Conservation (phyloP, 768 basidiomycete genomes). For the Hericium alpestre region DNA sequence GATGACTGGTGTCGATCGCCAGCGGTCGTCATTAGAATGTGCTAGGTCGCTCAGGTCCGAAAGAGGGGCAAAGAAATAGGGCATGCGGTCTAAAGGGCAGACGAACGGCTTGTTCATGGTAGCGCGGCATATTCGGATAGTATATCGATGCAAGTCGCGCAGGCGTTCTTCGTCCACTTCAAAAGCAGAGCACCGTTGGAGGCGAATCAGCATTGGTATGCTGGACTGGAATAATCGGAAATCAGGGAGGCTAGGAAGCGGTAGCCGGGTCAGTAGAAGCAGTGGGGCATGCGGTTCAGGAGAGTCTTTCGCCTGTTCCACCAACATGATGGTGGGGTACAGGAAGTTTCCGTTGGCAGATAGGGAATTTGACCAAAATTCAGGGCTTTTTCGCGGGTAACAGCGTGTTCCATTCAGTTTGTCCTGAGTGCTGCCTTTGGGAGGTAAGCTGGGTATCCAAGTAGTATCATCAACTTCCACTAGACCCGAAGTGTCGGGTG, state of each 20-base stretch:
- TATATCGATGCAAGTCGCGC: slow-evolving; percentile 46
- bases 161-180: slow-evolving; percentile 35
- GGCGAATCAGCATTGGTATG: slow-evolving; percentile 29
- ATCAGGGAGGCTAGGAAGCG: slow-evolving; percentile 44
- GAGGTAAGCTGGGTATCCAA: neutral
- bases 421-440: neutral
- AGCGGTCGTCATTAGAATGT: slow-evolving; percentile 13
- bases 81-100: slow-evolving; percentile 42
- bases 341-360: slow-evolving; percentile 24
- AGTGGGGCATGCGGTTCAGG: slow-evolving; percentile 43
- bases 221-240: slow-evolving; percentile 57
- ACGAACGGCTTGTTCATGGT: slow-evolving; percentile 58
- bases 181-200: slow-evolving; percentile 40
- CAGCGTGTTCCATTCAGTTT: slow-evolving; percentile 32
- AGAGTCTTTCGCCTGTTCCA: slow-evolving; percentile 11
- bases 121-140: slow-evolving; percentile 49
- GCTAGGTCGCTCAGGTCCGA: slow-evolving; percentile 23
- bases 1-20: slow-evolving; percentile 27
- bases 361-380: slow-evolving; percentile 51
- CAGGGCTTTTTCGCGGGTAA: slow-evolving; percentile 50
- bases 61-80: slow-evolving; percentile 63
- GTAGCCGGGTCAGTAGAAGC: slow-evolving; percentile 53
- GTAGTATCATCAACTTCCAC: slow-evolving; percentile 7
- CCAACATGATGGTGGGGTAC: slow-evolving; percentile 48
- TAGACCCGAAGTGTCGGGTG: slow-evolving; percentile 5